Conservation (phyloP, 192 early-diverging fungal species). For the Linnemannia exigua region DNA sequence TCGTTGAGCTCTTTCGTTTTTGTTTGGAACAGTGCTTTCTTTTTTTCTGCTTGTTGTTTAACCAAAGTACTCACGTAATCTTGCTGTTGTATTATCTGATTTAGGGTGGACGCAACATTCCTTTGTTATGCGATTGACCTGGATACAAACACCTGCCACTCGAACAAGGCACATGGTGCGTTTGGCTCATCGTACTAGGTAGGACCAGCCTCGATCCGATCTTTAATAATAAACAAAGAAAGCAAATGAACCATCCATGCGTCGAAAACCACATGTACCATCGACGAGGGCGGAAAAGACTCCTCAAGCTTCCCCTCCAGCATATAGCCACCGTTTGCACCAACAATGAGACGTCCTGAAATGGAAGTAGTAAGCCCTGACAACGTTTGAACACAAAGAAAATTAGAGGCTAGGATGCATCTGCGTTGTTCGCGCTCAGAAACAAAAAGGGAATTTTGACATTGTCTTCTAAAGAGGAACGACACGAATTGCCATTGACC, state of each 20-base stretch:
- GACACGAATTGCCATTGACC: background rate
- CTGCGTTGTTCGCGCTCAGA: background rate
- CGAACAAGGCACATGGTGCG: slow-evolving; percentile 64
- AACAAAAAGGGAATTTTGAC: background rate
- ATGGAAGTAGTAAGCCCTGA: background rate
- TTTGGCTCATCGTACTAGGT: slow-evolving; percentile 48
- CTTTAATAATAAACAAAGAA: background rate
- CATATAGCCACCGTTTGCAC: background rate
- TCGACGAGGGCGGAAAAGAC: too few relatives aligned
- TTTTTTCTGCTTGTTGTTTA: background rate
- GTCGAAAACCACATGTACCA: background rate
- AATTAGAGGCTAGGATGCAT: too few relatives aligned
- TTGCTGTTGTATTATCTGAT: background rate
- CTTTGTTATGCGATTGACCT: slow-evolving; percentile 87
- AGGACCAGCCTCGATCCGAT: background rate
- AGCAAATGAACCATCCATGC: background rate
- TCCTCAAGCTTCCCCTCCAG: background rate
- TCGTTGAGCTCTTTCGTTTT: background rate
- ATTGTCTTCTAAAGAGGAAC: background rate
- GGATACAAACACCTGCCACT: slow-evolving; percentile 71
- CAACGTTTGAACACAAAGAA: background rate
- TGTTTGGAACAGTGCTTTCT: background rate
- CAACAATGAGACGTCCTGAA: background rate
- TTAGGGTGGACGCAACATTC: slow-evolving; percentile 82
- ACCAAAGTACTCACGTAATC: background rate